Percentiles rank a stretch among this genome's conserved stretches.
These are phyloP conservation scores for Globisporangium alternatum DNA, from an alignment of 352 stramenopile genomes.

Conservation along the genomic window DNA sequence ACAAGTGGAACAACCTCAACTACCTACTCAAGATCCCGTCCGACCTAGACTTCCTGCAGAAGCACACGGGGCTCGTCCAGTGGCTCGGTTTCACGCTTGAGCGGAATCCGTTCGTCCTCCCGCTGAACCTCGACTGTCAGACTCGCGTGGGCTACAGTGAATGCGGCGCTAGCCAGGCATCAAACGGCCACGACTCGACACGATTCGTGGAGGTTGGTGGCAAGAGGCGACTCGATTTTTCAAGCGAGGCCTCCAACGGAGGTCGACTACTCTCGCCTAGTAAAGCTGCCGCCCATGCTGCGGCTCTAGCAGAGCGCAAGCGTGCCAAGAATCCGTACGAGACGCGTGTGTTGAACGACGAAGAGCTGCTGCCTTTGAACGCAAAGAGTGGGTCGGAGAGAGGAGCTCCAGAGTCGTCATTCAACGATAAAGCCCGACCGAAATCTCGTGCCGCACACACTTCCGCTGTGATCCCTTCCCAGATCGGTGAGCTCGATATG, in stretches of 20 bases:
- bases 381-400: not conserved
- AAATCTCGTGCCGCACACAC: slow-evolving; percentile 7
- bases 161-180: not conserved
- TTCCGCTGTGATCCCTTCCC: slow-evolving; percentile 36
- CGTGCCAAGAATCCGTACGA: slow-evolving; percentile 76
- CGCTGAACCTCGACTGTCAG: slow-evolving; percentile 70
- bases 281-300: slow-evolving; percentile 16
- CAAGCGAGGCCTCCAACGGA: not conserved
- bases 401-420: not conserved
- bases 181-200: slow-evolving; percentile 22
- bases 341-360: slow-evolving; percentile 83
- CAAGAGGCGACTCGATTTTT: slow-evolving; percentile 29
- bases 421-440: slow-evolving; percentile 16
- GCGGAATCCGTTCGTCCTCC: slow-evolving; percentile 89
- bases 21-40: slow-evolving; percentile 90
- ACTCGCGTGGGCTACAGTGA: not conserved
- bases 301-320: slow-evolving; percentile 51
- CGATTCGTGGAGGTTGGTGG: slow-evolving; percentile 62
- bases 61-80: slow-evolving; percentile 62
- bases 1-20: slow-evolving; percentile 90
- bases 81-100: slow-evolving; percentile 85
- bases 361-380: slow-evolving; percentile 58
- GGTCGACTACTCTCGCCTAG: slow-evolving; percentile 12
- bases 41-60: slow-evolving; percentile 89
- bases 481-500: slow-evolving; percentile 87